Conservation (phyloP, 805 yeast genomes). For the Tetrapisispora namnaoensis region DNA sequence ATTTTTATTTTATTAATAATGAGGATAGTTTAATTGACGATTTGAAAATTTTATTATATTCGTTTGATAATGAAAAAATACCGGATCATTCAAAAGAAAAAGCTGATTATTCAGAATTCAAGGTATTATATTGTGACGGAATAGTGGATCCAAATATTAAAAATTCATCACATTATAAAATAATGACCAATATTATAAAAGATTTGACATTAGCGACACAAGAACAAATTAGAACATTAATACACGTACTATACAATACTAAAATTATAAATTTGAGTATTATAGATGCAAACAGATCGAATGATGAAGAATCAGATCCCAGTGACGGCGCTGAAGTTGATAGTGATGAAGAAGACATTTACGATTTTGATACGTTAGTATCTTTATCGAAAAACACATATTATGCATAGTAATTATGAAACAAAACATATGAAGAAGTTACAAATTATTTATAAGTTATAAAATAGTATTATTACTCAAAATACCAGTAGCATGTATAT, state of each 20-base stretch:
- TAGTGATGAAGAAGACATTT: slow-evolving; percentile 9
- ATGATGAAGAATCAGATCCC: background rate
- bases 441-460: background rate
- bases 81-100: background rate
- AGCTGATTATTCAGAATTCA: background rate
- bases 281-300: slow-evolving; percentile 9
- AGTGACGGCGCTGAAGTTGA: slow-evolving; percentile 12
- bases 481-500: background rate
- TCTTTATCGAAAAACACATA: slow-evolving; percentile 18
- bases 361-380: slow-evolving; percentile 19
- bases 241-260: slow-evolving; percentile 38
- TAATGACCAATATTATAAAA: background rate
- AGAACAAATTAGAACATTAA: slow-evolving; percentile 35
- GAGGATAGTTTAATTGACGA: background rate
- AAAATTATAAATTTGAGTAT: slow-evolving; percentile 39
- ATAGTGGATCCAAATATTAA: background rate
- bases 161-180: background rate
- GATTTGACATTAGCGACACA: slow-evolving; percentile 28
- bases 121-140: background rate
- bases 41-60: slow-evolving; percentile 1
- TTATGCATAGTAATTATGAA: slow-evolving; percentile 14
- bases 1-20: background rate
- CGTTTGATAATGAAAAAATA: background rate
- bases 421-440: background rate
- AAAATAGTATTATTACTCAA: too few relatives aligned